Conservation (phyloP, 805 yeast species). For the Ogataea salicorniae region DNA sequence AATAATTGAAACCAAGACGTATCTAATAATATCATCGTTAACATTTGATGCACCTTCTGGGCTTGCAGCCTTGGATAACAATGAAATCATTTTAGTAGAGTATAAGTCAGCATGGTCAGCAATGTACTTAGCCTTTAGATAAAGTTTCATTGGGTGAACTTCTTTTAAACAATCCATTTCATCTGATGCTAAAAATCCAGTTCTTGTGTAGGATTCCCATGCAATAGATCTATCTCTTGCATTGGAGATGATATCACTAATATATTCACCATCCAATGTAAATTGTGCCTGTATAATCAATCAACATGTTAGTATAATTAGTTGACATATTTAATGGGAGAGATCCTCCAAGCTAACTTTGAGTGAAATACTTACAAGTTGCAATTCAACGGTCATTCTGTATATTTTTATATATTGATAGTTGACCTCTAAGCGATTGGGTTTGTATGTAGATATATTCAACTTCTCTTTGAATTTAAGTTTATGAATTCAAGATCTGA, state of each 20-base stretch:
- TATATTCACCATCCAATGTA: constrained; percentile 57
- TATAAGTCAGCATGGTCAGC: constrained; percentile 43
- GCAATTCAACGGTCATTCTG: constrained; percentile 20
- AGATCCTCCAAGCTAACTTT: not conserved
- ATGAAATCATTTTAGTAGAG: constrained; percentile 47
- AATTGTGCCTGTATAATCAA: constrained; percentile 24
- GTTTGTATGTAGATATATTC: no score
- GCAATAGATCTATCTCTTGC: constrained; percentile 79
- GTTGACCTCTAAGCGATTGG: not conserved
- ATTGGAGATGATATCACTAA: constrained; percentile 59
- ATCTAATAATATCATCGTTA: constrained; percentile 63
- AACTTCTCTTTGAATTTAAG: no score
- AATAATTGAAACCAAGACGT: constrained; percentile 54
- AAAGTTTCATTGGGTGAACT: constrained; percentile 28
- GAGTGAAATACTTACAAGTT: constrained; percentile 17
- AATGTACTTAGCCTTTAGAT: constrained; percentile 38
- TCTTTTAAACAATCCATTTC: constrained; percentile 50
- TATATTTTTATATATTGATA: not conserved
- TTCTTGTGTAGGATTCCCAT: constrained; percentile 86
- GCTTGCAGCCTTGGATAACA: constrained; percentile 39
- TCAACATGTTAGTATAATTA: constrained; percentile 6
- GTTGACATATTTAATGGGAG: not conserved
- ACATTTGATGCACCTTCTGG: constrained; percentile 20
- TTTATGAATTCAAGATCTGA: no score
- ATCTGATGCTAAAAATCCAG: constrained; percentile 57